phyloP scores from a whole-genome alignment of 2,329 filamentous ascomycete genomes.

The Aspergillus sp. region DNA sequence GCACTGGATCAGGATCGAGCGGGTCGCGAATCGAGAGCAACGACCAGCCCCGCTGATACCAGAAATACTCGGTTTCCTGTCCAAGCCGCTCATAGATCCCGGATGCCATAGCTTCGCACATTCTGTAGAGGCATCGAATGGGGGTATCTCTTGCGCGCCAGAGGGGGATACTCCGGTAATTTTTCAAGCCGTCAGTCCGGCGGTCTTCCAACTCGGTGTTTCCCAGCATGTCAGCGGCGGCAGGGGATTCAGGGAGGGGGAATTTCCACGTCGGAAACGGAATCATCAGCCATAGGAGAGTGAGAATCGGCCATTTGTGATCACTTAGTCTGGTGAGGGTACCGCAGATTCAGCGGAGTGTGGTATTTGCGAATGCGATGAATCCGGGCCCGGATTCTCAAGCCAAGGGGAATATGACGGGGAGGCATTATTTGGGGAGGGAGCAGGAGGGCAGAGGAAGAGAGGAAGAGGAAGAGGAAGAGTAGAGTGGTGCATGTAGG shows the following conservation, averaged over 20 bases:
- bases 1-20: slow-evolving; percentile 16
- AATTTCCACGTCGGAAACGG: slow-evolving; percentile 13
- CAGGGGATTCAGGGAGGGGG: slow-evolving; percentile 5
- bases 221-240: slow-evolving; percentile 4
- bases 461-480: neutral
- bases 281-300: slow-evolving; percentile 11
- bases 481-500: neutral
- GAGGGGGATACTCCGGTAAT: slow-evolving; percentile 9
- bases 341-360: neutral
- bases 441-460: neutral
- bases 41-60: slow-evolving; percentile 15
- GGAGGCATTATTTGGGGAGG: neutral
- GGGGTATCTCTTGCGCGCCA: slow-evolving; percentile 17
- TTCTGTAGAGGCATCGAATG: slow-evolving; percentile 16
- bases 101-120: slow-evolving; percentile 16
- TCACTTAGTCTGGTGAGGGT: neutral
- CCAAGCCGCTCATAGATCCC: slow-evolving; percentile 12
- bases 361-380: neutral
- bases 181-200: slow-evolving; percentile 1
- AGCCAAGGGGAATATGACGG: neutral
- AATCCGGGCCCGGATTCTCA: neutral
- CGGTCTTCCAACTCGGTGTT: neutral
- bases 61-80: slow-evolving; percentile 19
- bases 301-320: slow-evolving; percentile 10
- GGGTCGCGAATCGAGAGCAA: slow-evolving; percentile 17